Conservation (phyloP, 2,329 filamentous ascomycete genomes). For the Microdochium bolleyi region DNA sequence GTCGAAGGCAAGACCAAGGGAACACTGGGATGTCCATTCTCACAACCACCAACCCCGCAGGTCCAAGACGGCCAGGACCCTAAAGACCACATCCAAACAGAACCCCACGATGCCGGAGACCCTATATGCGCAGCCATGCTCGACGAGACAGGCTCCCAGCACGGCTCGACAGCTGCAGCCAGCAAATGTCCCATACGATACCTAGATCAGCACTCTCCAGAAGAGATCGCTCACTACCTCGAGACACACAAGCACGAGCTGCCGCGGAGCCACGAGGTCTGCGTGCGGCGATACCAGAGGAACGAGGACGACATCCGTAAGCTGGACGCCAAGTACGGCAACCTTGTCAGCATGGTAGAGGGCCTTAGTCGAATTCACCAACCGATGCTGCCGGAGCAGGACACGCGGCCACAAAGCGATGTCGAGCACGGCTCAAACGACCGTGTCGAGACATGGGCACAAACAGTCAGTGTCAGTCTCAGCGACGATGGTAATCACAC, state of each 20-base stretch:
- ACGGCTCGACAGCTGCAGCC: slow-evolving; percentile 30
- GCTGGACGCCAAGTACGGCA: slow-evolving; percentile 90
- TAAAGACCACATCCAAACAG: slow-evolving; percentile 10
- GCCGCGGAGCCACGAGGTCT: slow-evolving; percentile 87
- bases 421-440: slow-evolving; percentile 51
- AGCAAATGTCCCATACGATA: slow-evolving; percentile 86
- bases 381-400: slow-evolving; percentile 65
- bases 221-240: slow-evolving; percentile 89
- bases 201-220: slow-evolving; percentile 83
- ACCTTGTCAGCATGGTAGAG: slow-evolving; percentile 88
- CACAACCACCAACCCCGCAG: slow-evolving; percentile 30
- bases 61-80: slow-evolving; percentile 14
- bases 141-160: slow-evolving; percentile 50
- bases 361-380: slow-evolving; percentile 82
- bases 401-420: slow-evolving; percentile 32
- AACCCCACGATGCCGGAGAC: slow-evolving; percentile 39
- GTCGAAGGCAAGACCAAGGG: slow-evolving; percentile 73
- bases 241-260: slow-evolving; percentile 94
- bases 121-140: slow-evolving; percentile 58
- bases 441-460: slow-evolving; percentile 80
- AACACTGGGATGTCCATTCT: slow-evolving; percentile 75
- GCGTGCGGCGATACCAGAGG: slow-evolving; percentile 80
- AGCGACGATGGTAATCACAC: slow-evolving; percentile 27
- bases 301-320: slow-evolving; percentile 80
- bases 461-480: slow-evolving; percentile 53